Base-by-base conservation (phyloP, 2,329 filamentous ascomycete species). In the Pyrenophora graminea region DNA sequence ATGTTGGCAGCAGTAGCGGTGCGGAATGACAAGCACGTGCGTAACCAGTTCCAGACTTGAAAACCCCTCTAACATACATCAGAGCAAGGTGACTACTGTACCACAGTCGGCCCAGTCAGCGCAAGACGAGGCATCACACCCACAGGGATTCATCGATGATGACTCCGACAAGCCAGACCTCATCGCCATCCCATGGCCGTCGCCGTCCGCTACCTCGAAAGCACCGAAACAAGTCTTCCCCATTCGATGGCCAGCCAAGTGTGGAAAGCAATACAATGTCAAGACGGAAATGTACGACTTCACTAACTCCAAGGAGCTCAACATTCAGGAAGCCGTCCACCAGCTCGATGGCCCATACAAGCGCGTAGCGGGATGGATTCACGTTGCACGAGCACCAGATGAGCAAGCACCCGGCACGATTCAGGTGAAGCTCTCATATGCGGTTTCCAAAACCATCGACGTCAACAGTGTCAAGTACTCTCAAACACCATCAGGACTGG, bases 321-420 rank as follows among this genome's bases (percentile, higher is more conserved):
- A 53, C 15, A 63, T 73, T 10, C 53, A 67, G 38, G 70, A 73
- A 48, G 59, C 56, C 1, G 51, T 73, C 15, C 66, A 68, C 39
- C 64, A 69, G 38, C 49, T 67, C 3, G 67, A 71, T n/a, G 66
- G 63, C 0, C 53, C 62, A 4, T 71, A 66, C 50, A 71, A 67
- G 40, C 58, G 66, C 15, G 66, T 77, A 13, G 59, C 62, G 17
- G 76, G 76, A n/a, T 73, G 63, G 53, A 64, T 77, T 17, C 67
- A 68, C 37, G 61, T 78, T 30, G 57, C 66, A n/a, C 59, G 64
- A 33, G 74, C 71, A 7, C 66, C 66, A 13, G 47, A 59, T 0
- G 60, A 62, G 25, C 75, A 78, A 58, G 55, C 65, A 4, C 52
- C 59, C 6, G 68, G 69, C 7, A 73, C 73, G 13, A 61, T 78